Base-by-base conservation (phyloP, 2,329 filamentous ascomycete species). In the Aspergillus pseudotamarii region DNA sequence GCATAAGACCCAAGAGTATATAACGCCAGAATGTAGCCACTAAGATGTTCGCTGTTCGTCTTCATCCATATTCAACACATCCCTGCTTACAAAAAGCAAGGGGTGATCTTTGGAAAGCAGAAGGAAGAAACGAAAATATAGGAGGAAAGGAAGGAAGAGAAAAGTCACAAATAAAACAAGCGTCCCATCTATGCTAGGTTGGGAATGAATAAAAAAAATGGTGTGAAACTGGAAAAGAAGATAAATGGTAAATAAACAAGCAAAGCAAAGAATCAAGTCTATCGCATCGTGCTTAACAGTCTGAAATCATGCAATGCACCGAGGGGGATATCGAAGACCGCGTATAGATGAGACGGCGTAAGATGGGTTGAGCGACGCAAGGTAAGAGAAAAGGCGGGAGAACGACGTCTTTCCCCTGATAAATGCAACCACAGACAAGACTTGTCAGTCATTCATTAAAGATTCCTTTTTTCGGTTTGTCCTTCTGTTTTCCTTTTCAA, bases 251-350 rank as follows among this genome's bases (percentile, higher is more conserved):
- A 12, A 51, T 57, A 56, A 50, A 60, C 21, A 55, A n/a, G 51
- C 21, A 60, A 57, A 41, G n/a, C 43, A 57, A 45, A 59, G 46
- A 28, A 54, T 51, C 55, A 63, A 54, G 58, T 64, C 62, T 64
- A 64, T 64, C 51, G 50, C 50, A 62, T 57, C 58, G 48, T n/a
- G 61, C 58, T 64, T 48, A 58, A 53, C 58, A 58, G 36, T 62
- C 57, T 51, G 55, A 57, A 64, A 64, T 57, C 58, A 66, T 60
- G 64, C 64, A 66, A 62, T 64, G 64, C 62, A 64, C 59, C 57
- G 50, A 43, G 58, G 58, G 57, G 61, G 57, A 60, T 61, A 65
- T 59, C 58, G 38, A 55, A 63, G 48, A 61, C 55, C 58, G 41
- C 26, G 32, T 60, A 60, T 59, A 57, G 56, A 46, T n/a, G 57